Percentiles rank a stretch among this genome's conserved stretches.
These are phyloP conservation scores for Circinella minor DNA, from an alignment of 371 early-diverging fungal species.

Conservation along the genomic window DNA sequence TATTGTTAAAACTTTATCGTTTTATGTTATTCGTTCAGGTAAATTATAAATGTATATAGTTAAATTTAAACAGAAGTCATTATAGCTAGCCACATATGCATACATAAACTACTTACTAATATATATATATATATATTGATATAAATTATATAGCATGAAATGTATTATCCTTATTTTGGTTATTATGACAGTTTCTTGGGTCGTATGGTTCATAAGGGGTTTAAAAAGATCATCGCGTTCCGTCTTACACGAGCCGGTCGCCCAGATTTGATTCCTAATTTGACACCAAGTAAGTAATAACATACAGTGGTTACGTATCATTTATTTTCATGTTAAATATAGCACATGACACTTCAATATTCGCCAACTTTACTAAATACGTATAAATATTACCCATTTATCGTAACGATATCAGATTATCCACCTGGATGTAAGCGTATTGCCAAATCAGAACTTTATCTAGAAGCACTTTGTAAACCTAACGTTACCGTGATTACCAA, in stretches of 20 bases:
- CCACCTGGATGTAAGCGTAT: constrained; percentile 38
- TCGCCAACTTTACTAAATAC: too few species aligned
- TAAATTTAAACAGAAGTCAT: too few species aligned
- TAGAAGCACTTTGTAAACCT: constrained; percentile 23
- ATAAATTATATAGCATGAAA: background rate
- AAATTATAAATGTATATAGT: background rate
- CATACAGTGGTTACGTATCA: too few species aligned
- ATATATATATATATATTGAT: background rate
- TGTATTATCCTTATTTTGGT: constrained; percentile 13
- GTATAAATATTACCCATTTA: background rate
- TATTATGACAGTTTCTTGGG: constrained; percentile 8
- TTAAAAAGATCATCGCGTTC: background rate
- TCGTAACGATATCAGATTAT: constrained; percentile 1
- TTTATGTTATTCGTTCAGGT: constrained; percentile 19
- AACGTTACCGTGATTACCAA: constrained; percentile 27
- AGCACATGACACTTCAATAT: too few species aligned
- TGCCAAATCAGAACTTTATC: constrained; percentile 25
- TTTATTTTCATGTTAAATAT: too few species aligned
- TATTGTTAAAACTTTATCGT: constrained; percentile 23
- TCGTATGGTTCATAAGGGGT: background rate
- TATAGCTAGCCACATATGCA: too few species aligned
- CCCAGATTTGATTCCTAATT: constrained; percentile 18
- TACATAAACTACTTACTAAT: too few species aligned
- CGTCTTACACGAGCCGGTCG: constrained; percentile 22
- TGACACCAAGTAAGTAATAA: constrained; percentile 16